phyloP scores from a whole-genome alignment of 2,329 filamentous ascomycete species.

The Penicillium sp. region DNA sequence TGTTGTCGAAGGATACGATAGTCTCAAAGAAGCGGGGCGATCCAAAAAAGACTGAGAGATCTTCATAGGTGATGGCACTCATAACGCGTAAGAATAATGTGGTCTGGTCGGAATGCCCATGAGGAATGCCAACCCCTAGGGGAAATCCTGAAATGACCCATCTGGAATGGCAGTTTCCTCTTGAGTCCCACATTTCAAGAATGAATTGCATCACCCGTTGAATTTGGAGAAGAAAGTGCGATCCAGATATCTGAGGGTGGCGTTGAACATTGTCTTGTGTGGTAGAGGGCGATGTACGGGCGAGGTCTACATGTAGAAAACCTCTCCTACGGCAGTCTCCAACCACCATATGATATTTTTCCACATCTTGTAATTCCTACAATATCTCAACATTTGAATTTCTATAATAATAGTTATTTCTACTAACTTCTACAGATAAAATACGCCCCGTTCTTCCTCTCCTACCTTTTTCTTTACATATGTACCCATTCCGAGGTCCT shows the following conservation, averaged over 20 bases:
- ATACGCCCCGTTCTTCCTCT: too few relatives aligned
- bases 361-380: too few relatives aligned
- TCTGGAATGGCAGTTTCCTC: conserved; percentile 16
- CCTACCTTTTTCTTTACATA: too few relatives aligned
- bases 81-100: conserved; percentile 23
- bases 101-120: conserved; percentile 19
- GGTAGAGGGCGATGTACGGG: too few relatives aligned
- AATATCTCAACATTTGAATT: too few relatives aligned
- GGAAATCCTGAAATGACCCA: conserved; percentile 19
- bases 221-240: conserved; percentile 6
- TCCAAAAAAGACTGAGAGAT: conserved; percentile 2
- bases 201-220: background rate
- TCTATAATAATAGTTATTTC: too few relatives aligned
- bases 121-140: conserved; percentile 23
- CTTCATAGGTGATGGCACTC: background rate
- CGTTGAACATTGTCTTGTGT: too few relatives aligned
- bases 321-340: too few relatives aligned
- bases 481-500: too few relatives aligned
- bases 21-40: conserved; percentile 5
- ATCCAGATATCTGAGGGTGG: background rate
- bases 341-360: too few relatives aligned
- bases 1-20: conserved; percentile 7
- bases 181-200: background rate
- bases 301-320: too few relatives aligned
- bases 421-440: too few relatives aligned